These are phyloP conservation scores for Cordyceps tenuipes DNA, from an alignment of 2,329 filamentous ascomycete species.

Conservation along the genomic window DNA sequence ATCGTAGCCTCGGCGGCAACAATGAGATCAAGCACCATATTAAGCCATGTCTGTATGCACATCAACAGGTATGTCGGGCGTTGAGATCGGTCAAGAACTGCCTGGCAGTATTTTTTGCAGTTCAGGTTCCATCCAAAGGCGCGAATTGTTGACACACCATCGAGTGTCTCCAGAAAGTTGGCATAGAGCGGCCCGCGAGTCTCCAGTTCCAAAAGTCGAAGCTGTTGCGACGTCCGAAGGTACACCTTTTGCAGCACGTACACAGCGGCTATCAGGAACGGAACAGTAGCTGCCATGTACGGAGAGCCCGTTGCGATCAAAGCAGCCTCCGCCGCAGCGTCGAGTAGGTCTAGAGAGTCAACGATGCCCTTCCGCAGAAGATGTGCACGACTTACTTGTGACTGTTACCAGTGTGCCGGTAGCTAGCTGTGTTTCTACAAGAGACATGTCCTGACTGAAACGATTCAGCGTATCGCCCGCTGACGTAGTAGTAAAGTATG, in stretches of 20 bases:
- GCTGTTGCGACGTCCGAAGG: conserved; percentile 24
- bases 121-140: conserved; percentile 25
- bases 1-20: conserved; percentile 30
- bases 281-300: conserved; percentile 38
- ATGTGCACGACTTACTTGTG: conserved; percentile 18
- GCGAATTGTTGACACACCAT: conserved; percentile 23
- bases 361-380: conserved; percentile 22
- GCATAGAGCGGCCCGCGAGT: conserved; percentile 23
- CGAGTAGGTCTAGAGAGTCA: conserved; percentile 18
- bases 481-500: conserved; percentile 28
- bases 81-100: conserved; percentile 26
- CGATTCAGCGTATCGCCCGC: conserved; percentile 27
- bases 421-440: conserved; percentile 3
- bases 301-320: conserved; percentile 38
- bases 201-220: conserved; percentile 24
- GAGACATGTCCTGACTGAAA: conserved; percentile 31
- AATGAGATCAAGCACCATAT: conserved; percentile 36
- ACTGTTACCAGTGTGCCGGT: conserved; percentile 4
- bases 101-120: conserved; percentile 15
- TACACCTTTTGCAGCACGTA: conserved; percentile 24
- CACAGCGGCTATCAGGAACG: conserved; percentile 22
- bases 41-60: conserved; percentile 42
- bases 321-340: conserved; percentile 21
- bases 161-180: conserved; percentile 21
- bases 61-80: conserved; percentile 33